Conservation (phyloP, 1,284 basidiomycete species). For the Ceratobasidium sp. region DNA sequence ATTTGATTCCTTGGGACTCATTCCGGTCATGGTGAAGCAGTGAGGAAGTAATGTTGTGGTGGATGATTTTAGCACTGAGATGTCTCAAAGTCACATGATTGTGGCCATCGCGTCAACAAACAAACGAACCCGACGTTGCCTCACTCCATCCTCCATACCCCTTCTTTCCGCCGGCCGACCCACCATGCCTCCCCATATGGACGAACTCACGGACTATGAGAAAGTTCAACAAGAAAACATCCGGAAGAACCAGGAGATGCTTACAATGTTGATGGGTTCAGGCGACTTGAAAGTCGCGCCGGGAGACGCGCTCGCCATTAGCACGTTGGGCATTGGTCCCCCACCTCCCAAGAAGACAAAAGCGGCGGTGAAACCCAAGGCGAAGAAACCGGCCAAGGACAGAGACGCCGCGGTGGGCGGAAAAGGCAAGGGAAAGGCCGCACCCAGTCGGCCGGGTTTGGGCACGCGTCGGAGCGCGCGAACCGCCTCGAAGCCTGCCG, state of each 20-base stretch:
- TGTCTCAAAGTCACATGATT: neutral
- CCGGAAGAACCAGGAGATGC: neutral
- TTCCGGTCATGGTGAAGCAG: too few relatives aligned
- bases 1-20: too few relatives aligned
- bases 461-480: constrained; percentile 68
- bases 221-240: constrained; percentile 17
- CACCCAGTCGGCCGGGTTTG: constrained; percentile 48
- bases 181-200: neutral
- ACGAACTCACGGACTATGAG: constrained; percentile 23
- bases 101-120: neutral
- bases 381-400: constrained; percentile 43
- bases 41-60: too few relatives aligned
- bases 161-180: neutral
- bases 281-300: neutral
- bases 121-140: neutral
- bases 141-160: neutral
- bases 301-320: constrained; percentile 17
- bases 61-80: neutral
- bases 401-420: constrained; percentile 36
- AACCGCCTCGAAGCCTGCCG: constrained; percentile 64
- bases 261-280: neutral
- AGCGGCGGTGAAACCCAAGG: constrained; percentile 47
- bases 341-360: constrained; percentile 29
- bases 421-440: constrained; percentile 12
- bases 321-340: neutral